Percentiles rank a stretch among this genome's conserved stretches.
These are phyloP conservation scores for Nidularia pulvinata DNA, from an alignment of 768 basidiomycete species.

Conservation along the genomic window DNA sequence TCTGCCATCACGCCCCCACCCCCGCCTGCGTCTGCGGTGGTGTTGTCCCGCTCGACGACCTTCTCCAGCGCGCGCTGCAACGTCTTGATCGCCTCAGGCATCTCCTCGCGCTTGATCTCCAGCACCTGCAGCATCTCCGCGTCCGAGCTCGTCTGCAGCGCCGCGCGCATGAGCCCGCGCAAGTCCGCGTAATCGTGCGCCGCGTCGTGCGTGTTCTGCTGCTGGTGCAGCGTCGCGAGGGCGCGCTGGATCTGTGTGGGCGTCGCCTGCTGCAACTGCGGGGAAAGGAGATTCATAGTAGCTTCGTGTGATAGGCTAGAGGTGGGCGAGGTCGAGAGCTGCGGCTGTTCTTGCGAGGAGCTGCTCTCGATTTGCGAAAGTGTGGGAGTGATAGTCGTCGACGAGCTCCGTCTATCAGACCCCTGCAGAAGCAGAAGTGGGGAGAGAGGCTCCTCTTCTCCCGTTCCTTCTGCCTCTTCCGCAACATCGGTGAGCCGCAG, in stretches of 20 bases:
- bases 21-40: neutral
- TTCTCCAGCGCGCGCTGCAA: slow-evolving; percentile 65
- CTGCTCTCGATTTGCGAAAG: too few species aligned
- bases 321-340: too few species aligned
- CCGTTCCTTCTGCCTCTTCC: neutral
- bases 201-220: slow-evolving; percentile 38
- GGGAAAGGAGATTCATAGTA: slow-evolving; percentile 10
- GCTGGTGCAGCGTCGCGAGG: slow-evolving; percentile 17
- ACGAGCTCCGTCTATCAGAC: too few species aligned
- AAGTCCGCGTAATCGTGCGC: slow-evolving; percentile 55
- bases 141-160: slow-evolving; percentile 59
- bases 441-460: too few species aligned
- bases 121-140: slow-evolving; percentile 62
- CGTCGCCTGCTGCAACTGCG: neutral
- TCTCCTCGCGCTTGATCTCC: slow-evolving; percentile 63
- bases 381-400: too few species aligned
- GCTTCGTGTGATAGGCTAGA: slow-evolving; percentile 4
- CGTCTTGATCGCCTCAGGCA: slow-evolving; percentile 82
- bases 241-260: neutral
- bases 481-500: slow-evolving; percentile 7
- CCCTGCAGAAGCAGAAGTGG: neutral
- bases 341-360: too few species aligned
- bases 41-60: slow-evolving; percentile 7
- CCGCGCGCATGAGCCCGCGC: slow-evolving; percentile 54
- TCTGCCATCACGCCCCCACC: neutral